Base-by-base conservation (phyloP, 2,329 filamentous ascomycete species). In the Penicillium glabrum region DNA sequence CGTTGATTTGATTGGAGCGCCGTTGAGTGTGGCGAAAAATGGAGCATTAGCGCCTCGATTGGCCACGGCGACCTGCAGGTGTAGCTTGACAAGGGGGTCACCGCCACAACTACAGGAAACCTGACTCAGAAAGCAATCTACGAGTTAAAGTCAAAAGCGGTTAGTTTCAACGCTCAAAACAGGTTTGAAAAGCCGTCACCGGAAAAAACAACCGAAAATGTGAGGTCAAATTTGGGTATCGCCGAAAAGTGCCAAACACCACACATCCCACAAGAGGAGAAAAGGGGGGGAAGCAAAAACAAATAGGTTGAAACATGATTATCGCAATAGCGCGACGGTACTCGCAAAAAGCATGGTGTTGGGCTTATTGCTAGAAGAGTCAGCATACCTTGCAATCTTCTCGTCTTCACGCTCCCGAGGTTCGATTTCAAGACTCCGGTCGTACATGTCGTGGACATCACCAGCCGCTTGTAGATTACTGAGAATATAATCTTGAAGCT, bases 361-460 rank as follows among this genome's bases (percentile, higher is more conserved):
- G 27, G 37, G 27, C 53, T 71, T 70, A 76, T 71, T 68, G 64
- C 61, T 61, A 51, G 61, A 58, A 61, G 61, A 46, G 61, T 67
- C 64, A 60, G 72, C 85, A 70, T 87, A 96, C 93, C 95, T 96
- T 73, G 96, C 93, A 82, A 99, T 98, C 83, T 98, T 98, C 80
- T 99, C 95, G 72, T 99, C 95, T 80, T 99, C 95, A 69, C 95
- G 86, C 80, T 99, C 95, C 69, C 95, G 86, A 61, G 95, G 95
- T 75, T 99, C 95, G 59, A 99, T 88, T 69, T 88, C 84, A 78
- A 99, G 81, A 78, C 92, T 96, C 82, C 93, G 93, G 76, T 98
- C 93, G 80, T 98, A 99, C 95, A 98, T 98, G 81, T 98, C 93
- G 75, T 98, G 93, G 61, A 99, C 95, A 74, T 98, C 93, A 51